These are phyloP conservation scores for Penicillium fuscoglaucum DNA, from an alignment of 2,329 filamentous ascomycete genomes.

Conservation along the genomic window DNA sequence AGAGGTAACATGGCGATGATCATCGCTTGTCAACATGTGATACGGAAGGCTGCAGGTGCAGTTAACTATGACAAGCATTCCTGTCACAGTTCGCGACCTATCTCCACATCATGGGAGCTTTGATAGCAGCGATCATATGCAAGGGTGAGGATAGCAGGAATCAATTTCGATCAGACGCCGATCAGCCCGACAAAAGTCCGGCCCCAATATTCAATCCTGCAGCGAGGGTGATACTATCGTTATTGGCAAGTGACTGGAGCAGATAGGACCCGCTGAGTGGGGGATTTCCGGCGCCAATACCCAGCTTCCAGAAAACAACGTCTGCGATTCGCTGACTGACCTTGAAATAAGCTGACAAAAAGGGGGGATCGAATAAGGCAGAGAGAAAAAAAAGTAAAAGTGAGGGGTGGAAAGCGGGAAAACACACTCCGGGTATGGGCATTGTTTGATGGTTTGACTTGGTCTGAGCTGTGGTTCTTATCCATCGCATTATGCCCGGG, in stretches of 20 bases:
- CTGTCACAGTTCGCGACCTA: conserved; percentile 6
- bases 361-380: not conserved
- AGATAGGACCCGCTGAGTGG: not conserved
- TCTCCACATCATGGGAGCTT: conserved; percentile 10
- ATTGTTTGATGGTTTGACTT: not conserved
- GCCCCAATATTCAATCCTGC: not conserved
- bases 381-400: not conserved
- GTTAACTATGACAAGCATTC: conserved; percentile 20
- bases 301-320: not conserved
- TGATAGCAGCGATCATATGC: conserved; percentile 21
- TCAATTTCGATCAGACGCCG: not conserved
- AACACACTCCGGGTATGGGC: not conserved
- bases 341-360: not conserved
- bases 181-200: not conserved
- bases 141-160: conserved; percentile 15
- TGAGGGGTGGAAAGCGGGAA: not conserved
- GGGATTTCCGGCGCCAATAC: not conserved
- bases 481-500: not conserved
- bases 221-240: not conserved
- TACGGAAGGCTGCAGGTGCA: conserved; percentile 15
- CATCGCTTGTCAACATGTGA: conserved; percentile 4
- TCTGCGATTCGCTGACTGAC: not conserved
- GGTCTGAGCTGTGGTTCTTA: not conserved
- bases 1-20: not conserved
- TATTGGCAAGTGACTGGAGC: not conserved